Evolutionary conservation across 257 asterid species (phyloP), one percentile per base, ranked within the genome.

Genomic region (Solanum bulbocastanum): DNA sequence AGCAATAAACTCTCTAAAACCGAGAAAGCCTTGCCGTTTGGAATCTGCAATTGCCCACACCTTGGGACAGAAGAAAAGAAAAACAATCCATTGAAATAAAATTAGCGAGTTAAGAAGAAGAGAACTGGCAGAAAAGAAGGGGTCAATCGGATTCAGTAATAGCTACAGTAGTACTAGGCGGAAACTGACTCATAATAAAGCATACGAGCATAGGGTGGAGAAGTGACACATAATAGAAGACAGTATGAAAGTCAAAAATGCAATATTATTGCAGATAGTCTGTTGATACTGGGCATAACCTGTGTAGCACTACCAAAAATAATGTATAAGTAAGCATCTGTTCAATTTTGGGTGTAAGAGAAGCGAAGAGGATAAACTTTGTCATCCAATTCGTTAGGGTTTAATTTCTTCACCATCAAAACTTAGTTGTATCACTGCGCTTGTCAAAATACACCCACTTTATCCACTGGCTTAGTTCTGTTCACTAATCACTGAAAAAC

Each of bases 21-120:
- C 98, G 84, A 97, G 99, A 91, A 93, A 96, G 23, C 99, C 99
- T 90, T 95, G 99, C 88, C 99, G 90, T 90, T 92, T 97, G 33
- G 97, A 92, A 94, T 97, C 99, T 87, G 99, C 96, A 62, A 97
- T 92, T 6, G 99, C 98, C 99, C 99, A 97, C 85, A 96, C 98
- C 99, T 97, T 15, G 62, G 58, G 72, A 78, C 75, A 42, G 52
- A 49, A 33, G 30, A 81, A 81, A 81, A 46, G 42, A 18, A 81
- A 81, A 81, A 81, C 39, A 81, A 30, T 46, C 15, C 15, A 13
- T 30, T 81, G 85, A 49, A 81, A 81, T 30, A 46, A 81, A 49
- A 81, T 9, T 81, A 16, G 68, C 1, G 5, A 81, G 30, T 27
- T 44, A 5, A 81, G 66, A 46, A 46, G 20, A 81, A 14, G 18